These are phyloP conservation scores for Phytophthora boehmeriae DNA, from an alignment of 352 stramenopile genomes.

Conservation along the genomic window DNA sequence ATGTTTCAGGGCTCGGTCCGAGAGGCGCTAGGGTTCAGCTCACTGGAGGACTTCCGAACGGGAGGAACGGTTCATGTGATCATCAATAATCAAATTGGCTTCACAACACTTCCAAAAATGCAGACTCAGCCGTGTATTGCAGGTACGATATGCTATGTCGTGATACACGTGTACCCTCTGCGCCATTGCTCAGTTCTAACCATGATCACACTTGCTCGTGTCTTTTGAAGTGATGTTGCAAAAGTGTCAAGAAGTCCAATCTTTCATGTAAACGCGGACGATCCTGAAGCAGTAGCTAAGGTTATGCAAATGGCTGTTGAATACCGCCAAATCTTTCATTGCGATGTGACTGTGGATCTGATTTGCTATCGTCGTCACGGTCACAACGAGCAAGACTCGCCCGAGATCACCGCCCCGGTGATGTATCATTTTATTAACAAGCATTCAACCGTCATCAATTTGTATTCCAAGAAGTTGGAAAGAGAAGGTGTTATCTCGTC, in stretches of 20 bases:
- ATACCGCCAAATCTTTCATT: conserved; percentile 92
- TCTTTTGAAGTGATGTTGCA: conserved; percentile 89
- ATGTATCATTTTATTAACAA: conserved; percentile 93
- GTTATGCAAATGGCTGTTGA: conserved; percentile 93
- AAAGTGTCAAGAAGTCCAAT: conserved; percentile 96
- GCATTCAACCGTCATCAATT: conserved; percentile 77
- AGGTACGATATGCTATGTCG: conserved; percentile 44
- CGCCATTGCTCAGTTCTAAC: conserved; percentile 15
- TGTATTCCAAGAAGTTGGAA: conserved; percentile 79
- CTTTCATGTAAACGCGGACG: conserved; percentile 97
- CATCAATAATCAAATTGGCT: conserved; percentile 99
- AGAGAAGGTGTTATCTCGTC: conserved; percentile 56
- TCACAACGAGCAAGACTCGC: conserved; percentile 97
- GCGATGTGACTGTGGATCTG: conserved; percentile 98
- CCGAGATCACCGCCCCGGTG: conserved; percentile 86
- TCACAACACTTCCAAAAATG: conserved; percentile 99
- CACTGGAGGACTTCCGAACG: conserved; percentile 94
- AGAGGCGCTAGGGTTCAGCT: conserved; percentile 85
- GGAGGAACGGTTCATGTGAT: conserved; percentile 99
- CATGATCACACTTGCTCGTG: not conserved
- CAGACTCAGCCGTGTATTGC: conserved; percentile 97
- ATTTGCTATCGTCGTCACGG: conserved; percentile 98
- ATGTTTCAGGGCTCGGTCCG: conserved; percentile 85
- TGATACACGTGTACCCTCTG: not conserved
- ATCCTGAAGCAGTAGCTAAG: conserved; percentile 93